Base-by-base conservation (phyloP, 1,139 yeast species). In the Sugiyamaella paludigena region DNA sequence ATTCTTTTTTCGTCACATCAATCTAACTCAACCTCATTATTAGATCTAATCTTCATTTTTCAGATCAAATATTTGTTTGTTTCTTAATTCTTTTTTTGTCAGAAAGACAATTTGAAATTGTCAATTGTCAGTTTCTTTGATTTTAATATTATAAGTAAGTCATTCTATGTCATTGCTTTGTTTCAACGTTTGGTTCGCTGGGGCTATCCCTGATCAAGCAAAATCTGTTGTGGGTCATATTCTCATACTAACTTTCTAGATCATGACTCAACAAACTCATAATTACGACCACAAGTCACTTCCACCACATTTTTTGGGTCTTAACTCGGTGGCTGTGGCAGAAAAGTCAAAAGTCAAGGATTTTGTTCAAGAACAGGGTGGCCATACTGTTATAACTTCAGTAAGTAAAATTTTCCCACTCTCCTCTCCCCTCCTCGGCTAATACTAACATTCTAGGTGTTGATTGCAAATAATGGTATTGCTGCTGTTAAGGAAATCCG, bases 401-500 rank as follows among this genome's bases (percentile, higher is more conserved):
- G 70, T 65, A 59, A 36, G 69, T 60, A 15, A 10, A 9, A 4
- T 10, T 8, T 10, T 2, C 30, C 31, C 4, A 2, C 31, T 13
- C 9, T 9, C 40, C 16, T 9, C 16, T 13, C 36, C 15, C 36
- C 15, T 11, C n/a, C 29, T 30, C 19, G 29, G 10, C 9, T 35
- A 7, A 24, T 26, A 29, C 30, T 10, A 36, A 43, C 35, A 34
- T 27, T 16, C 50, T 50, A 69, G 64, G 84, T 92, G 42, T 79
- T 92, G 61, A 92, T 92, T 65, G 98, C 98, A 52, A 92, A 92
- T 71, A 92, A 92, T 68, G 99, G 99, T 80, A 94, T 92, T 68
- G 98, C 96, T 36, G 99, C 99, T 48, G 98, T 92, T 54, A 92
- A 92, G 70, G 98, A 92, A 73, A 94, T 94, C 67, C 81, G 99